Base-by-base conservation (phyloP, 2,329 filamentous ascomycete species). In the Tetracladium maxilliforme region DNA sequence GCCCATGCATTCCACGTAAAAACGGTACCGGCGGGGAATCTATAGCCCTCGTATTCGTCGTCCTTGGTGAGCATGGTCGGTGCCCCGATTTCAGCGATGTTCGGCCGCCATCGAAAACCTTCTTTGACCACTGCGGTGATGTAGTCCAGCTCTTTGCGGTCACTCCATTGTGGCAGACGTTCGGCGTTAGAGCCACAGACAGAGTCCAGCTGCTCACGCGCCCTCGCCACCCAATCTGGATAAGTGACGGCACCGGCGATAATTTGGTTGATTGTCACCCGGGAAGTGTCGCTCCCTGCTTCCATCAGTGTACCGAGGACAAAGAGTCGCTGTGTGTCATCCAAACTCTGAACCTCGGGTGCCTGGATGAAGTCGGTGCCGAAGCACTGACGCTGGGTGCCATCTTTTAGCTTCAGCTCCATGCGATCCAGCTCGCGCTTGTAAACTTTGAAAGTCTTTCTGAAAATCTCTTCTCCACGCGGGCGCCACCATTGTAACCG, bases 121-220 rank as follows among this genome's bases (percentile, higher is more conserved):
- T 64, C 58, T 31, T 61, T 58, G 21, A 54, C 47, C 16, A 52
- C 45, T 3, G 56, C 57, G 14, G 49, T 51, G 12, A 55, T 48
- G 19, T 54, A 56, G 3, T 48, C 49, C 20, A 62, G 31, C 3
- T 42, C 40, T 2, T 47, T 37, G 34, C 53, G 44, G 28, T 62
- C 56, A 6, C 41, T 33, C 19, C 58, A 41, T 4, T 30, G 37
- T 1, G 57, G 56, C n/a, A 61, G 36, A 2, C 52, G 43, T 14
- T 37, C 37, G 0, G 43, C 38, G 21, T 44, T 36, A n/a, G 43
- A 37, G 8, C 51, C 53, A 23, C 52, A 56, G 7, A 61, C 45
- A 11, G 35, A 31, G 31, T 63, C 58, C 8, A 64, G 35, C 28
- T 60, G 51, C 17, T 46, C 45, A 18, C 56, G 49, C 3, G 54